These are phyloP conservation scores for Boletus barrowsii DNA, from an alignment of 768 basidiomycete genomes.

Conservation along the genomic window DNA sequence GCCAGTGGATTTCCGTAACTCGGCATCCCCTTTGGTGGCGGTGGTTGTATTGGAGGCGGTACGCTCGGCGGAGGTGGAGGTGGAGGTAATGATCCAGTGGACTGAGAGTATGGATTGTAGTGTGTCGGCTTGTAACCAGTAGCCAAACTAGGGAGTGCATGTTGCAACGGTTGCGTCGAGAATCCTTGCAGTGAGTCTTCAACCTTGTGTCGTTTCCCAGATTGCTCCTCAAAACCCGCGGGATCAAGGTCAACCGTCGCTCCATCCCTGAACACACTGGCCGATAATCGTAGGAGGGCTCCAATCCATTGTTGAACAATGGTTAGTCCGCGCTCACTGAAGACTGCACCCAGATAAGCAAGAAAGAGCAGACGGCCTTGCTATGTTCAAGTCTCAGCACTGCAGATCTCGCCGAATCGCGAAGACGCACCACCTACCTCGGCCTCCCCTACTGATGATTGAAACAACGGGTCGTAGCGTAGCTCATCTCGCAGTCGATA, in stretches of 20 bases:
- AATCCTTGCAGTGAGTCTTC: constrained; percentile 33
- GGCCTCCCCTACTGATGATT: constrained; percentile 23
- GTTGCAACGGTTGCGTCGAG: constrained; percentile 25
- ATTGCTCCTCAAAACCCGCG: constrained; percentile 26
- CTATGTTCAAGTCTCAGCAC: constrained; percentile 33
- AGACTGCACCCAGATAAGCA: constrained; percentile 68
- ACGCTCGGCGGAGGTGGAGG: constrained; percentile 28
- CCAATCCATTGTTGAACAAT: constrained; percentile 58
- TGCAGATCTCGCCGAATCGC: constrained; percentile 8
- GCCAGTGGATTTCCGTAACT: constrained; percentile 52
- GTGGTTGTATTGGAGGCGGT: constrained; percentile 35
- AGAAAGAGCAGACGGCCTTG: constrained; percentile 57
- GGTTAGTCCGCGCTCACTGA: constrained; percentile 48
- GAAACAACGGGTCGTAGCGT: constrained; percentile 32
- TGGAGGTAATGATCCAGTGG: constrained; percentile 8
- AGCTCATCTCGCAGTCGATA: constrained; percentile 36
- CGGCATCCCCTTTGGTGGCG: constrained; percentile 32
- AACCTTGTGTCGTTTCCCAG: constrained; percentile 29
- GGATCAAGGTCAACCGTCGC: constrained; percentile 18
- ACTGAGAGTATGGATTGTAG: constrained; percentile 30
- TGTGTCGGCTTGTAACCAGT: constrained; percentile 22
- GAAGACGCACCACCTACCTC: constrained; percentile 37
- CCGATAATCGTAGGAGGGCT: constrained; percentile 32
- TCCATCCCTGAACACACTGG: constrained; percentile 16
- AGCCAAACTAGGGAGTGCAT: constrained; percentile 13